These are phyloP conservation scores for Hortiboletus rubellus DNA, from an alignment of 1,284 basidiomycete species.

Conservation along the genomic window DNA sequence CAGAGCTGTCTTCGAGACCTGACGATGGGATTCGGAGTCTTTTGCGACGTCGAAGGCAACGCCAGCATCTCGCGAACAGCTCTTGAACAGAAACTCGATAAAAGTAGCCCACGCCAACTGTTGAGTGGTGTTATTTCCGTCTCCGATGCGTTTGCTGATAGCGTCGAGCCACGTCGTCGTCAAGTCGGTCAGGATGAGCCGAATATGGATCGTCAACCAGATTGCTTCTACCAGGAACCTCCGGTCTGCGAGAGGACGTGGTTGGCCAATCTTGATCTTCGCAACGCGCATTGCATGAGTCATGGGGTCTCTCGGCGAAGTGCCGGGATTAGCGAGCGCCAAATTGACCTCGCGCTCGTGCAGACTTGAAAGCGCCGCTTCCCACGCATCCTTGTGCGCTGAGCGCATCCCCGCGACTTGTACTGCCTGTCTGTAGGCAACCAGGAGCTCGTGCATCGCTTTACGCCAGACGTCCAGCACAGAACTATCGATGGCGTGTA, in stretches of 20 bases:
- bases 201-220: slow-evolving; percentile 45
- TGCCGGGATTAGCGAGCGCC: slow-evolving; percentile 22
- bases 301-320: slow-evolving; percentile 36
- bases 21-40: slow-evolving; percentile 38
- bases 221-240: slow-evolving; percentile 49
- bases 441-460: slow-evolving; percentile 30
- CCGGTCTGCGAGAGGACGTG: slow-evolving; percentile 47
- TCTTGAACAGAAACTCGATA: slow-evolving; percentile 41
- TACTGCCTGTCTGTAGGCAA: slow-evolving; percentile 37
- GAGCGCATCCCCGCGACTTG: slow-evolving; percentile 40
- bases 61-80: slow-evolving; percentile 43
- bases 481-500: slow-evolving; percentile 34
- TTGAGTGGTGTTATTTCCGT: slow-evolving; percentile 16
- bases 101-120: slow-evolving; percentile 40
- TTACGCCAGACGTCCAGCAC: slow-evolving; percentile 39
- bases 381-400: slow-evolving; percentile 49
- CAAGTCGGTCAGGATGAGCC: slow-evolving; percentile 41
- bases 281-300: slow-evolving; percentile 43
- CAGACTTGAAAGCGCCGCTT: slow-evolving; percentile 45
- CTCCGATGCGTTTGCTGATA: slow-evolving; percentile 6
- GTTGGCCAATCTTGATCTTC: slow-evolving; percentile 44
- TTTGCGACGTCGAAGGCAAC: slow-evolving; percentile 32
- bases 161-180: slow-evolving; percentile 28
- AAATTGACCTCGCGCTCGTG: slow-evolving; percentile 42
- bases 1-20: slow-evolving; percentile 40